Conservation (phyloP, 345 rosid genomes). For the Gossypium herbaceum region DNA sequence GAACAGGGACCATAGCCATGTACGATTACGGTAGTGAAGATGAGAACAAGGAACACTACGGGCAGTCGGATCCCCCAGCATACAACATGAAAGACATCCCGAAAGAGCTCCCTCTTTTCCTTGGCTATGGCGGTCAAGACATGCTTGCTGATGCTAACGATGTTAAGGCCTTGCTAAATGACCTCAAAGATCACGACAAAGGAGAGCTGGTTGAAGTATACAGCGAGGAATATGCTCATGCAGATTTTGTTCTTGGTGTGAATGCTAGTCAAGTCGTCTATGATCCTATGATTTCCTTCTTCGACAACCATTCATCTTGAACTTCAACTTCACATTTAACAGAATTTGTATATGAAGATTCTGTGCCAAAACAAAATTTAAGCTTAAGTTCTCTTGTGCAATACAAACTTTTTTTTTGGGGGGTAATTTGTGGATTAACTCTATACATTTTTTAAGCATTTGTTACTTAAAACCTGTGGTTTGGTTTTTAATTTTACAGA, state of each 20-base stretch:
- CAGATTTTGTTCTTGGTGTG: slow-evolving; percentile 39
- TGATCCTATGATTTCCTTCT: slow-evolving; percentile 41
- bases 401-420: too few relatives aligned
- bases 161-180: slow-evolving; percentile 33
- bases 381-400: neutral
- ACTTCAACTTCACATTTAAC: neutral
- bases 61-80: slow-evolving; percentile 34
- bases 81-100: slow-evolving; percentile 45
- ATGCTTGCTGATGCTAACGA: slow-evolving; percentile 15
- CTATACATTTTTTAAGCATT: too few relatives aligned
- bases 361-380: neutral
- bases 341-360: neutral
- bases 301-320: slow-evolving; percentile 24
- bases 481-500: too few relatives aligned
- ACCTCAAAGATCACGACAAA: slow-evolving; percentile 32
- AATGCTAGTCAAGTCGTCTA: slow-evolving; percentile 43
- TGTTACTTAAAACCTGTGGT: too few relatives aligned
- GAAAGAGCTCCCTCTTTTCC: slow-evolving; percentile 38
- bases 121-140: slow-evolving; percentile 31
- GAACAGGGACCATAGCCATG: slow-evolving; percentile 39
- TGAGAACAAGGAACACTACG: slow-evolving; percentile 38
- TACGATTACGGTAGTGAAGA: slow-evolving; percentile 33
- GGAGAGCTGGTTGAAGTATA: slow-evolving; percentile 20
- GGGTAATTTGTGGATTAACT: too few relatives aligned
- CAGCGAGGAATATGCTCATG: slow-evolving; percentile 8